Evolutionary conservation across 306 rosid species (phyloP).

Genomic region (Gynostemma pentaphyllum): DNA sequence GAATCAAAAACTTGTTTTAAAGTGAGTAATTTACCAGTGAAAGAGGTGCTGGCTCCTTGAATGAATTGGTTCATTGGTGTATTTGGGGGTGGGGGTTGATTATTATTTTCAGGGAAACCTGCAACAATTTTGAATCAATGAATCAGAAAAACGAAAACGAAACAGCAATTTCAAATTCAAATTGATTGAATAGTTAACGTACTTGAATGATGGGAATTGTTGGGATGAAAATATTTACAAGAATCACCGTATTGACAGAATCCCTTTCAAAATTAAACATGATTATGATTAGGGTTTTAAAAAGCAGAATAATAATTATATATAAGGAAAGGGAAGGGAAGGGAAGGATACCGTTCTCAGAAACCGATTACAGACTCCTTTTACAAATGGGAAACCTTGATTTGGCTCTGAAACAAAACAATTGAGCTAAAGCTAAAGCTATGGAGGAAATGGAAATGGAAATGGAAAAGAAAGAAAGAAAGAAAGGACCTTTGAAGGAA

Average conservation of each 20-base stretch:
- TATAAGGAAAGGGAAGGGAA: neutral
- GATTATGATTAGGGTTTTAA: neutral
- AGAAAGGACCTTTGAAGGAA: conserved; percentile 45
- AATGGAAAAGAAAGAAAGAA: neutral
- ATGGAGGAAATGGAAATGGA: neutral
- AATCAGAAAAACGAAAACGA: neutral
- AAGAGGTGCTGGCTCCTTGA: conserved; percentile 16
- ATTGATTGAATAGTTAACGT: conserved; percentile 18
- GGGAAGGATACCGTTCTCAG: conserved; percentile 35
- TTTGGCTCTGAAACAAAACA: conserved; percentile 16
- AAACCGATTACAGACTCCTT: conserved; percentile 53
- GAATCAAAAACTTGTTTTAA: too few relatives aligned
- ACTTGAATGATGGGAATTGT: conserved; percentile 16
- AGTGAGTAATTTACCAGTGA: conserved; percentile 23
- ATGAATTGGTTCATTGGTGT: conserved; percentile 15
- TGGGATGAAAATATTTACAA: conserved; percentile 66
- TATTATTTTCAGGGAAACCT: conserved; percentile 15
- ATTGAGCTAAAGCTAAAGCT: neutral
- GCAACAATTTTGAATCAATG: neutral
- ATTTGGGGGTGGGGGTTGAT: conserved; percentile 23
- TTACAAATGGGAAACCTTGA: conserved; percentile 16
- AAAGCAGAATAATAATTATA: neutral
- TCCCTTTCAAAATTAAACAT: conserved; percentile 34
- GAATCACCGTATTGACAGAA: conserved; percentile 66
- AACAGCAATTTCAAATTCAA: neutral